A percentile compares a stretch with the other conserved stretches of the same genome.
phyloP scores from a whole-genome alignment of 257 asterid genomes.

The Solanum microdontum region DNA sequence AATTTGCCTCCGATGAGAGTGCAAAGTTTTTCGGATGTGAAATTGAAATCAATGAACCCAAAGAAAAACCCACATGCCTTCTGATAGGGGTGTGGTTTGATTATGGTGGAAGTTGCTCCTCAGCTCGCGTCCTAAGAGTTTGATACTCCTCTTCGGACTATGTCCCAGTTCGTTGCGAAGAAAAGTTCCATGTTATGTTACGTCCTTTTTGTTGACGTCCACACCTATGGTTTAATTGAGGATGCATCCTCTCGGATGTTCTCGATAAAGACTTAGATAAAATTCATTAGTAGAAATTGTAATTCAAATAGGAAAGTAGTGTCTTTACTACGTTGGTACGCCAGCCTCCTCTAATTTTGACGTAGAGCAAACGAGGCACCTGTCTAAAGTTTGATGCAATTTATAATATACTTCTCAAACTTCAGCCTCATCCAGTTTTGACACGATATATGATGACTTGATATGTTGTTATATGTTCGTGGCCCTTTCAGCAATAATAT shows the following conservation, averaged over 20 bases:
- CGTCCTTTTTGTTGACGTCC: background rate
- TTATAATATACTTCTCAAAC: too few species aligned
- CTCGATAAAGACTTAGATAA: background rate
- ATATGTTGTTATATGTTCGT: too few species aligned
- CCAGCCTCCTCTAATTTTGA: background rate
- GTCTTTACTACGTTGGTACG: background rate
- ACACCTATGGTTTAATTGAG: background rate
- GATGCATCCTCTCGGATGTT: background rate
- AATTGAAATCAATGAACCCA: too few species aligned
- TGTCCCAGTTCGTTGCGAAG: background rate
- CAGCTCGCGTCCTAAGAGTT: background rate
- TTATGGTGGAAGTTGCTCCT: background rate
- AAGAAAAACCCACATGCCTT: background rate
- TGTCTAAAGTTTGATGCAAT: too few species aligned
- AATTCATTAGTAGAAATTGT: background rate
- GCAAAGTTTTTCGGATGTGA: too few species aligned
- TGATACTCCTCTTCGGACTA: background rate
- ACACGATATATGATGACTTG: too few species aligned
- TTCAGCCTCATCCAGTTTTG: too few species aligned
- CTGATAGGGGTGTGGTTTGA: background rate
- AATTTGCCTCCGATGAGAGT: background rate
- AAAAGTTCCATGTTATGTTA: background rate
- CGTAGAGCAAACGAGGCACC: too few species aligned
- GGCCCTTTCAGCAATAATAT: too few species aligned
- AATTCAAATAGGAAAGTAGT: background rate